Evolutionary conservation across 495 filamentous ascomycete genomes (phyloP).

Genomic region (Clohesyomyces aquaticus): DNA sequence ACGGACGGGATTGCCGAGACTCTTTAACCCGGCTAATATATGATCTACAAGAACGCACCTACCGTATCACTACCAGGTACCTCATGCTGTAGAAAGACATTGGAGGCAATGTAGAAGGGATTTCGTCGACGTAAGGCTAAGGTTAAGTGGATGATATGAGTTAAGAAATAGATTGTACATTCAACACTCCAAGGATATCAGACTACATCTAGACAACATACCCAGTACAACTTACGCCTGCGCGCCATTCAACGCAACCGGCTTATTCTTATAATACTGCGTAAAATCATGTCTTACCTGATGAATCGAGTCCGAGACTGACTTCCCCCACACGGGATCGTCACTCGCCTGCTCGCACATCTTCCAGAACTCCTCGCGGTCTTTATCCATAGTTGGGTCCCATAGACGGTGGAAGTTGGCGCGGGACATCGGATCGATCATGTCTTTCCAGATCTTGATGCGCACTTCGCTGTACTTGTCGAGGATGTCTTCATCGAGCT

Average conservation of each 20-base stretch:
- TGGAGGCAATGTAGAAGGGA: too few species aligned
- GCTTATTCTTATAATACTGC: constrained; percentile 35
- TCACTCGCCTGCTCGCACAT: constrained; percentile 34
- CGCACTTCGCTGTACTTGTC: constrained; percentile 61
- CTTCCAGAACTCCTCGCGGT: constrained; percentile 32
- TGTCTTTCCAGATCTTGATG: constrained; percentile 57
- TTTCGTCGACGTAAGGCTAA: too few species aligned
- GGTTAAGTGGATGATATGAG: too few species aligned
- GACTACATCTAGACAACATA: not conserved
- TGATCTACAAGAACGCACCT: too few species aligned
- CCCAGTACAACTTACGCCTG: constrained; percentile 1
- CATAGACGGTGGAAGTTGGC: constrained; percentile 50
- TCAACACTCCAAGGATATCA: not conserved
- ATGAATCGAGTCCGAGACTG: constrained; percentile 22
- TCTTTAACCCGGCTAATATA: too few species aligned
- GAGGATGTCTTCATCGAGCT: constrained; percentile 60
- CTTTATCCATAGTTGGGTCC: constrained; percentile 20
- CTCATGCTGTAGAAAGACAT: too few species aligned
- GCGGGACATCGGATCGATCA: constrained; percentile 61
- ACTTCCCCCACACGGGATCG: constrained; percentile 30
- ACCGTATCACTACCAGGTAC: too few species aligned
- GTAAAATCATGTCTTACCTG: constrained; percentile 36
- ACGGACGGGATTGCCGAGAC: too few species aligned
- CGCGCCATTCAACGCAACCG: constrained; percentile 12
- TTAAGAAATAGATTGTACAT: not conserved